Base-by-base conservation (phyloP, 2,329 filamentous ascomycete species). In the Cladosporium sphaerospermum region DNA sequence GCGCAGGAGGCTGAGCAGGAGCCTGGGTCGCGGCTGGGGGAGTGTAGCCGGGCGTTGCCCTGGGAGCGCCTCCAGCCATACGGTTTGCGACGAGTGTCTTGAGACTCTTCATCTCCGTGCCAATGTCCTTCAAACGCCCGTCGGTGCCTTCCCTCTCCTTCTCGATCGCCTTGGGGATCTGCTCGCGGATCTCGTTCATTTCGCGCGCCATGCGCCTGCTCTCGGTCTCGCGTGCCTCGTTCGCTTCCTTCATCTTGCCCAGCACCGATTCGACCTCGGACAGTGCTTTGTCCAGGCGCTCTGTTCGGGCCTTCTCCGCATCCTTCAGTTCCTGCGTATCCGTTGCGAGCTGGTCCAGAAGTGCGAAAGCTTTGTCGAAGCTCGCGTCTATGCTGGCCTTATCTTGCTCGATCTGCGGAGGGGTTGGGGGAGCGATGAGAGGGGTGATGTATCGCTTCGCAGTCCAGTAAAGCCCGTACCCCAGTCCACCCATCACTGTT, bases 381-480 rank as follows among this genome's bases (percentile, higher is more conserved):
- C 92, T 87, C 59, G 91, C 90, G 68, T 97, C 91, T 54, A 99
- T 91, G 37, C 83, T 82, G 57, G 89, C 83, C 72, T 99, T 99
- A 70, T 99, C 93, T 68, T 95, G 86, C 66, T 96, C 89, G 9
- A 99, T 78, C 66, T 95, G 90, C 53, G 95, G 90, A 9, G 90
- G 89, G 1, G 93, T 99, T 1, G 93, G 93, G 3, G 93, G 95
- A 10, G 91, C 86, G 56, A 99, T 89, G 28, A 99, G 76, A 40
- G 93, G 93, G 58, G 87, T 82, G 54, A 99, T 84, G 64, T 99
- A 99, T 65, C 93, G 88, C 83, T 95, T 95, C 56, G 90, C 88
- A 13, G 96, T 80, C 59, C 85, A 82, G 68, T 93, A 99, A 18
- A 96, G 72, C 0, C 91, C 92, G 65, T 96, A 97, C 37, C 89